phyloP scores from a whole-genome alignment of 2,329 filamentous ascomycete genomes.

The Trichoderma polysporum region DNA sequence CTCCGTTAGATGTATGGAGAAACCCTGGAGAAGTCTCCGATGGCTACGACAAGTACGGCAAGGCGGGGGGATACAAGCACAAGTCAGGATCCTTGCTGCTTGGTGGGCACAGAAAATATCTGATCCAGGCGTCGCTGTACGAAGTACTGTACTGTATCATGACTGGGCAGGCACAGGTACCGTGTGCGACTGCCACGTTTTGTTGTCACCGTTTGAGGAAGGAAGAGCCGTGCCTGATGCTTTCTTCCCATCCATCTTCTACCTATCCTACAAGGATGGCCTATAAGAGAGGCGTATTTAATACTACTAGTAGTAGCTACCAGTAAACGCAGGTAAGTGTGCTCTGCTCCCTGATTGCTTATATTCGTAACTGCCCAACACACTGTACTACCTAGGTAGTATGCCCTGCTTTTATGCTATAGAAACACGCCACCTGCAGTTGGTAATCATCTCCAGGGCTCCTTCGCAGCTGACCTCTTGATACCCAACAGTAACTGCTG shows the following conservation, averaged over 20 bases:
- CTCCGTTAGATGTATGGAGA: not conserved
- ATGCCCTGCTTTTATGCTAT: not conserved
- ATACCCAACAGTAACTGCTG: not conserved
- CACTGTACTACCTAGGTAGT: not conserved
- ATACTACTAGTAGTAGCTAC: not conserved
- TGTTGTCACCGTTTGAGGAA: not conserved
- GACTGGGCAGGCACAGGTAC: not conserved
- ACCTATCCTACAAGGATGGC: not conserved
- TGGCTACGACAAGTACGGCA: not conserved
- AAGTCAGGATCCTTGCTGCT: conserved; percentile 7
- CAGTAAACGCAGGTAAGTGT: not conserved
- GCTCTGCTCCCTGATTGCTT: not conserved
- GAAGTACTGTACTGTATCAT: too few relatives aligned
- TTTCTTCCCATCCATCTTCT: not conserved
- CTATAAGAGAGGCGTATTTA: not conserved
- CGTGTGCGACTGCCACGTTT: conserved; percentile 14
- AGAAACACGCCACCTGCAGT: not conserved
- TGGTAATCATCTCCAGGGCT: not conserved
- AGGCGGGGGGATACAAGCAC: not conserved
- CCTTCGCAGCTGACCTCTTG: not conserved
- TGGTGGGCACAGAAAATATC: not conserved
- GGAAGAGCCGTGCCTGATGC: not conserved
- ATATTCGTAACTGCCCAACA: not conserved
- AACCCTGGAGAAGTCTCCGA: conserved; percentile 9
- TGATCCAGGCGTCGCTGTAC: conserved; percentile 8